Base-by-base conservation (phyloP, 768 basidiomycete genomes). In the Boletus rubroflammeus region DNA sequence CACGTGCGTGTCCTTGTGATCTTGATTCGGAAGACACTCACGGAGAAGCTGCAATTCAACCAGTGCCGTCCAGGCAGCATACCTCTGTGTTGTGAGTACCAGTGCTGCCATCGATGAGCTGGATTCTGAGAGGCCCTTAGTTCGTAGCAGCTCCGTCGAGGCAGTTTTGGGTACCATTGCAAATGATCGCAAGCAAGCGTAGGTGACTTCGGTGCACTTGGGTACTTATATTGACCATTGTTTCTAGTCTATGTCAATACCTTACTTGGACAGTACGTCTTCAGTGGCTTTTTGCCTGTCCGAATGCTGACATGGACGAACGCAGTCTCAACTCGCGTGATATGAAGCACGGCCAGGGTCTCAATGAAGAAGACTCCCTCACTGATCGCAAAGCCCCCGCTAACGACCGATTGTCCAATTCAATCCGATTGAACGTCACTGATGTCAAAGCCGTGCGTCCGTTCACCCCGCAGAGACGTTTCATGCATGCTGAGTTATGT, bases 221-320 rank as follows among this genome's bases (percentile, higher is more conserved):
- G 2, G 47, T 31, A 23, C 19, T n/a, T 17, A 8, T 5, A 23
- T 50, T 59, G 26, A 62, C 23, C 1, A n/a, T 14, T 5, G 2
- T 47, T 47, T 19, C n/a, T 39, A 70, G 68, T 72, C 25, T 64
- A 66, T 19, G 57, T 68, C 31, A 70, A 70, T n/a, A 60, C 58
- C 13, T 25, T 70, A 5, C 51, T 70, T 5, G 68, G 47, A 51
- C 53, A 64, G 68, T 69, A 41, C 21, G 70, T 59, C 36, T 10
- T 13, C 4, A 1, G 1, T 26, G 5, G 6, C 8, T 17, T 34
- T 34, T 40, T 34, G 10, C 5, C 7, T 19, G 28, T 28, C 14
- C 10, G 6, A 29, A 5, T 0, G 19, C 36, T 62, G 35, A 67
- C 21, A 31, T 38, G 29, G n/a, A 34, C 8, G 17, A 26, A 36